Conservation (phyloP, 768 basidiomycete species). For the Termitomyces sp. region DNA sequence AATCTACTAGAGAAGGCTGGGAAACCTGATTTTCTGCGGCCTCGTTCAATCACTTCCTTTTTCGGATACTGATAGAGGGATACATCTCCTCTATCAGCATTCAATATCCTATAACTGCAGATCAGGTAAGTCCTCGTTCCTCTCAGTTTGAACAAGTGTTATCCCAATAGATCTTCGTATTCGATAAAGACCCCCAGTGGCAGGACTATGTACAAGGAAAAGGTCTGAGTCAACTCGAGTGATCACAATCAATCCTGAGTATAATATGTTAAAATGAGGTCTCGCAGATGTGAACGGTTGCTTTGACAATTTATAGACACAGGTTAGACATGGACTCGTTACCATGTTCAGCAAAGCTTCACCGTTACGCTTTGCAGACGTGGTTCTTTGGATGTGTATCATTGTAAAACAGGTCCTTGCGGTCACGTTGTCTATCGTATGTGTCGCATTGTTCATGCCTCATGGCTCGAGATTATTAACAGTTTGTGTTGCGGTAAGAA, state of each 20-base stretch:
- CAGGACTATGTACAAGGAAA: neutral
- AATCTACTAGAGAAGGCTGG: slow-evolving; percentile 4
- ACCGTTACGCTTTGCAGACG: neutral
- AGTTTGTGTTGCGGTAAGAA: neutral
- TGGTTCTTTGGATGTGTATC: neutral
- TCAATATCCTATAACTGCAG: neutral
- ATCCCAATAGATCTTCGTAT: neutral
- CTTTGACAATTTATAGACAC: neutral
- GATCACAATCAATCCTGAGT: no score
- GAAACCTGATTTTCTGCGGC: neutral
- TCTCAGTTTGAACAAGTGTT: neutral
- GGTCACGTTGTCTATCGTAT: neutral
- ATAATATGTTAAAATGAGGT: slow-evolving; percentile 6
- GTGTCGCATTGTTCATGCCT: neutral
- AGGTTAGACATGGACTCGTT: neutral
- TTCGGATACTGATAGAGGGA: neutral
- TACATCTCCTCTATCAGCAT: neutral
- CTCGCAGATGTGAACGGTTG: neutral
- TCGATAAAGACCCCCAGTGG: slow-evolving; percentile 5
- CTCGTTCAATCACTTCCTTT: neutral
- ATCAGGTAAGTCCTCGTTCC: neutral
- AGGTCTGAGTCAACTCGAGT: slow-evolving; percentile 4
- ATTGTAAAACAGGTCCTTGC: neutral
- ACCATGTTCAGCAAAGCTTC: neutral
- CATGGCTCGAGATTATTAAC: slow-evolving; percentile 1